Conservation (phyloP, 208 protist species). For the Acanthamoeba lenticulata region DNA sequence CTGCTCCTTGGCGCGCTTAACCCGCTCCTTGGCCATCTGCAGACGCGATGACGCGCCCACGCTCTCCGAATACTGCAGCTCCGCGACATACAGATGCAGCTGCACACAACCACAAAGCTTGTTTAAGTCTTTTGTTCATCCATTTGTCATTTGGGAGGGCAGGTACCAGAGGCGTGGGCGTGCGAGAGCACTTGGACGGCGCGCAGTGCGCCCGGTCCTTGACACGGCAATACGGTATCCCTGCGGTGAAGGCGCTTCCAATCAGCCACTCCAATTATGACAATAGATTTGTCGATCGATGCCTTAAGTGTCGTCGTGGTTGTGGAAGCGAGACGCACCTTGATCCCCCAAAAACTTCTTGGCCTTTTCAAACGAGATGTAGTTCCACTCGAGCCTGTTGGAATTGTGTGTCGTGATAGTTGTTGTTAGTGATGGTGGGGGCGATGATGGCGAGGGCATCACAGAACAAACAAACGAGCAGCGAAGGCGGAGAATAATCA, state of each 20-base stretch:
- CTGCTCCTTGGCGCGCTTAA: not conserved
- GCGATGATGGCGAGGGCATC: too few relatives aligned
- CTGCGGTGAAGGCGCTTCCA: not conserved
- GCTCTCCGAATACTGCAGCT: slow-evolving; percentile 21
- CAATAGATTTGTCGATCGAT: too few relatives aligned
- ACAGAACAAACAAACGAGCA: too few relatives aligned
- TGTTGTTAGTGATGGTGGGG: too few relatives aligned
- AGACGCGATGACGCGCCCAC: not conserved
- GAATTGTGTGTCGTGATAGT: not conserved
- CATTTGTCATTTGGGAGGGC: not conserved
- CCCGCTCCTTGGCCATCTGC: not conserved
- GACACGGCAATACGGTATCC: not conserved
- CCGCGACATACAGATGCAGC: slow-evolving; percentile 4
- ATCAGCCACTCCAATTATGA: too few relatives aligned
- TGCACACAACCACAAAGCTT: not conserved
- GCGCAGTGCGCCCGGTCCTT: not conserved
- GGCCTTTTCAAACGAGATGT: not conserved
- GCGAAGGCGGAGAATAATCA: not conserved
- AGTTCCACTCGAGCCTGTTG: not conserved
- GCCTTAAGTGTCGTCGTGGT: too few relatives aligned
- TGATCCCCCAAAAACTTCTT: not conserved
- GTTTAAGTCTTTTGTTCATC: too few relatives aligned
- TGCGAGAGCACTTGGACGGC: not conserved
- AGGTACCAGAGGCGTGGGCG: not conserved
- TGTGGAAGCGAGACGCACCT: not conserved